A percentile compares a stretch with the other conserved stretches of the same genome.
phyloP scores from a whole-genome alignment of 2,329 filamentous ascomycete species.

The Ceratocystis alfenasii region DNA sequence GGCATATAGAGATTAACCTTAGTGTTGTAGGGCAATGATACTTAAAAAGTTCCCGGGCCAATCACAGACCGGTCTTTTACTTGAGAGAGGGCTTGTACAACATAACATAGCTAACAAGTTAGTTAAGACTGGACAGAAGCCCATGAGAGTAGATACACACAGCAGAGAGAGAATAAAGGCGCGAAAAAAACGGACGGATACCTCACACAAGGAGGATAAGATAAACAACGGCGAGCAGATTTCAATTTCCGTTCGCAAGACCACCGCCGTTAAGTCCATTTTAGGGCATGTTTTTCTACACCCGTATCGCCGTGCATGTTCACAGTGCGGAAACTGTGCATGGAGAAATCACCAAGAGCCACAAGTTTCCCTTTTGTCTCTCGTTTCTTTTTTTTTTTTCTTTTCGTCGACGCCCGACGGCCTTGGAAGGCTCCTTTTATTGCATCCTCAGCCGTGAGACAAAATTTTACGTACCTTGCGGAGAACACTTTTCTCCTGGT shows the following conservation, averaged over 20 bases:
- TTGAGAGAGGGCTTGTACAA: neutral
- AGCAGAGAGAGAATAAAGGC: no score
- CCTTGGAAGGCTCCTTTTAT: neutral
- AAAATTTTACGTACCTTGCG: neutral
- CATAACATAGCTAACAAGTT: no score
- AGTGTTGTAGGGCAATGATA: neutral
- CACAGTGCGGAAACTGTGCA: neutral
- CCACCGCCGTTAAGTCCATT: neutral
- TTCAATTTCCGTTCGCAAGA: neutral
- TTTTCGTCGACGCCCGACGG: neutral
- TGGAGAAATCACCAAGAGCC: neutral
- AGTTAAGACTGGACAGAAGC: no score
- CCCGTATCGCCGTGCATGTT: neutral
- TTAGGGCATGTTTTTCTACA: neutral
- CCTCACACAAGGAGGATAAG: neutral
- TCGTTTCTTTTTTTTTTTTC: neutral
- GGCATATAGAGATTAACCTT: neutral
- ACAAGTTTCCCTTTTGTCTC: neutral
- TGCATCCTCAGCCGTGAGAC: neutral
- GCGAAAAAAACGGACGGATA: no score
- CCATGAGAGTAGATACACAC: no score
- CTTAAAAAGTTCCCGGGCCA: neutral
- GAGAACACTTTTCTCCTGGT: neutral
- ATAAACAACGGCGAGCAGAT: neutral
- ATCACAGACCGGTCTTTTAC: neutral